Percentiles rank a stretch among this genome's conserved stretches.
phyloP scores from a whole-genome alignment of 768 basidiomycete species.

The Austroboletus festivus region DNA sequence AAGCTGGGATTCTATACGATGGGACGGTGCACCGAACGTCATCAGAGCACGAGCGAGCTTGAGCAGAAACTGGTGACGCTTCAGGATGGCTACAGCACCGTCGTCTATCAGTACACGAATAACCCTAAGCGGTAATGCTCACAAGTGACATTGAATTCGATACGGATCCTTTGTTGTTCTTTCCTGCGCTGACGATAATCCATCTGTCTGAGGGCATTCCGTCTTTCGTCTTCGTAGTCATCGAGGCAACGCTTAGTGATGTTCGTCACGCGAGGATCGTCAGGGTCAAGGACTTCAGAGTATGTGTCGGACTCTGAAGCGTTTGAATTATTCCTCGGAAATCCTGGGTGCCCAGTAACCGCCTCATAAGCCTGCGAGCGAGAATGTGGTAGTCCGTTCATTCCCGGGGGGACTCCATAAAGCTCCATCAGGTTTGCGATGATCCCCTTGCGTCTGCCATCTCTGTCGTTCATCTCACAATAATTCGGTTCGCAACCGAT shows the following conservation, averaged over 20 bases:
- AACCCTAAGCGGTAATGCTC: constrained; percentile 23
- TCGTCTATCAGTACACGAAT: constrained; percentile 1
- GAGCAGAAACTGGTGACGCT: constrained; percentile 82
- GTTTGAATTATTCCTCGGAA: constrained; percentile 41
- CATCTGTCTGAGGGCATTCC: constrained; percentile 58
- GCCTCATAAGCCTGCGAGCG: constrained; percentile 21
- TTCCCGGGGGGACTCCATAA: constrained; percentile 24
- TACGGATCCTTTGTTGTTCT: constrained; percentile 58
- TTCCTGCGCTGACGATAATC: constrained; percentile 67
- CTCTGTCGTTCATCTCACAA: constrained; percentile 20
- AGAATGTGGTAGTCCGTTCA: constrained; percentile 24
- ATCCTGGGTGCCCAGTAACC: constrained; percentile 4
- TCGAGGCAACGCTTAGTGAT: constrained; percentile 46
- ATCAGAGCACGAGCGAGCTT: constrained; percentile 84
- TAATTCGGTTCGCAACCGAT: constrained; percentile 12
- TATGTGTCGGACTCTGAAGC: constrained; percentile 38
- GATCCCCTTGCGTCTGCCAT: constrained; percentile 26
- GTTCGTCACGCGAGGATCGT: constrained; percentile 71
- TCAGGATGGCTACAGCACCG: constrained; percentile 57
- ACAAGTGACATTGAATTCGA: constrained; percentile 77
- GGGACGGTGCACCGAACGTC: constrained; percentile 90
- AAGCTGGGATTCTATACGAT: constrained; percentile 91
- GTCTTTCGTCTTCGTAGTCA: constrained; percentile 62
- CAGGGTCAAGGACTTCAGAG: constrained; percentile 61
- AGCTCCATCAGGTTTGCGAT: constrained; percentile 31